Percentiles rank a stretch among this genome's conserved stretches.
Conservation (phyloP, 2,329 filamentous ascomycete genomes). For the Ceratocystis destructans region DNA sequence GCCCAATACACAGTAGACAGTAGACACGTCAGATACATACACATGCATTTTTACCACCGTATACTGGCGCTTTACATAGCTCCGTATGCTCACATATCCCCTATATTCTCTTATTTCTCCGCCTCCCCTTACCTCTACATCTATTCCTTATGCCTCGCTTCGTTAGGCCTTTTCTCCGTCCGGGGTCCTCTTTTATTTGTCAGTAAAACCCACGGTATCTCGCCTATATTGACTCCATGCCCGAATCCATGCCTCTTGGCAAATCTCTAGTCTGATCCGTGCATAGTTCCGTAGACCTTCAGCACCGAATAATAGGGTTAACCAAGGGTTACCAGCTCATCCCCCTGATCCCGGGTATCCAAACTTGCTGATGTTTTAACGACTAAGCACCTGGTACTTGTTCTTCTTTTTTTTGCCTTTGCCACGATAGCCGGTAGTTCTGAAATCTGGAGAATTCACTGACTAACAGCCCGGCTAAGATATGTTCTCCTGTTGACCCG, state of each 20-base stretch:
- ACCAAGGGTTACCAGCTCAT: neutral
- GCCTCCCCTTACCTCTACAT: too few species aligned
- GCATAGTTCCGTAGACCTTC: neutral
- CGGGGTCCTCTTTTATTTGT: neutral
- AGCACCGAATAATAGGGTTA: neutral
- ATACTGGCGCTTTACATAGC: too few species aligned
- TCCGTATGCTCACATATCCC: too few species aligned
- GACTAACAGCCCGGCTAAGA: neutral
- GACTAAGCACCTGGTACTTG: neutral
- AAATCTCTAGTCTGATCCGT: neutral
- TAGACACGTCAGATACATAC: too few species aligned
- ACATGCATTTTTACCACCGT: too few species aligned
- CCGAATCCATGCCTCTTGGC: neutral
- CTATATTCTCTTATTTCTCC: too few species aligned
- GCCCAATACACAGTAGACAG: too few species aligned
- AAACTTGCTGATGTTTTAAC: neutral
- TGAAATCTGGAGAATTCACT: neutral
- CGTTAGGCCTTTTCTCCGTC: neutral
- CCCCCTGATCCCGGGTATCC: neutral
- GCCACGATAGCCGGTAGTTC: too few species aligned
- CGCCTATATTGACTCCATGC: neutral
- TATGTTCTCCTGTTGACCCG: neutral
- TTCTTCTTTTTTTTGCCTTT: too few species aligned
- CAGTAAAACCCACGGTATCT: neutral
- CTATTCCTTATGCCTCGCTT: too few species aligned